Conservation (phyloP, 164 flowering plant species). For the Magnolia officinalis region DNA sequence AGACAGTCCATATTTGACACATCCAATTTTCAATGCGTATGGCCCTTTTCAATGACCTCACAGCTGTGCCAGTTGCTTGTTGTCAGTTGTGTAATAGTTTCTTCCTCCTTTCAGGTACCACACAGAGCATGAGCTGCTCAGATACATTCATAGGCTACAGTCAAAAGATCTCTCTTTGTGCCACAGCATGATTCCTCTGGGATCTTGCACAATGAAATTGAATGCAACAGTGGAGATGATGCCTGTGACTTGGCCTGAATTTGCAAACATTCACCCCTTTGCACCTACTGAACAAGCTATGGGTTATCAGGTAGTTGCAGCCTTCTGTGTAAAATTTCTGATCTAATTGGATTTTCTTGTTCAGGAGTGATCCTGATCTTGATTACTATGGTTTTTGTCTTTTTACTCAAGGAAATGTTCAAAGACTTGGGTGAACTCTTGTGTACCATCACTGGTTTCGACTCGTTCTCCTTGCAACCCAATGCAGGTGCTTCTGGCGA, state of each 20-base stretch:
- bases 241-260: conserved; percentile 95
- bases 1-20: conserved; percentile 77
- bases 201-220: conserved; percentile 98
- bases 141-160: conserved; percentile 73
- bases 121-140: conserved; percentile 95
- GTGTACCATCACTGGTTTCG: conserved; percentile 95
- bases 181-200: conserved; percentile 99
- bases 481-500: conserved; percentile 99
- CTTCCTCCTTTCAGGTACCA: conserved; percentile 52
- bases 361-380: neutral
- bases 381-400: conserved; percentile 4
- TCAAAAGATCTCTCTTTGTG: conserved; percentile 92
- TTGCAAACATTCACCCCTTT: conserved; percentile 84
- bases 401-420: conserved; percentile 77
- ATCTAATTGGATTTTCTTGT: conserved; percentile 2
- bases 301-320: conserved; percentile 77
- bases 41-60: conserved; percentile 3
- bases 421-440: conserved; percentile 69
- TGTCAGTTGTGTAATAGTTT: neutral
- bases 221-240: conserved; percentile 98
- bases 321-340: neutral
- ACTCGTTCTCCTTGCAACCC: conserved; percentile 97
- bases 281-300: conserved; percentile 84
- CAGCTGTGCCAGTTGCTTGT: conserved; percentile 15
- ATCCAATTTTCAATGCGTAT: conserved; percentile 87